Base-by-base conservation (phyloP, 1,139 yeast species). In the Candida glucosophila region DNA sequence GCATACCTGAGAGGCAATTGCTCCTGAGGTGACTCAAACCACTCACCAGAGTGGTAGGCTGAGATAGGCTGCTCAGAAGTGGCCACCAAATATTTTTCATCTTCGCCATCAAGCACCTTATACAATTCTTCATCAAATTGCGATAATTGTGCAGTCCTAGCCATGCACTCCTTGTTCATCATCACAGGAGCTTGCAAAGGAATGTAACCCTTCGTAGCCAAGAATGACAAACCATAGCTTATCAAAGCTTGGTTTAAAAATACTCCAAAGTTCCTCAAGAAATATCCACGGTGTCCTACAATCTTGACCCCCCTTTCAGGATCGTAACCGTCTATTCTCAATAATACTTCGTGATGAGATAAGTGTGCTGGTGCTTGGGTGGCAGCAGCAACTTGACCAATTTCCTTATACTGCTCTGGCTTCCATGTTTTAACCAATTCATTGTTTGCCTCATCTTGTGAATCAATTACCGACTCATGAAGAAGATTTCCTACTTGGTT, bases 121-220 rank as follows among this genome's bases (percentile, higher is more conserved):
- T 90, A 90, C 46, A 90, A 71, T 59, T 90, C 98, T 66, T 90
- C 98, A 55, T 90, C 99, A 47, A 92, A 90, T 53, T 92, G 92
- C 18, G 96, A 86, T 53, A 90, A 75, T 64, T 90, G 98, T 4
- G 98, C 99, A 37, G 99, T 90, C 63, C 85, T 88, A 41, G 98
- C 97, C 99, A 90, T 90, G 32, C 85, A 94, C 32, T 90, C 98
- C 66, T 90, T 90, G 74, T 92, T 92, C 96, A 92, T 86, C 98
- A 90, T 88, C 26, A 90, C 96, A 31, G 99, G 99, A 10, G 98
- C 95, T 67, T 90, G 98, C 57, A 90, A 70, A 35, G 97, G 95
- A 31, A 70, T 69, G 68, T 86, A 90, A 32, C 77, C 90, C 43
- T 79, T 74, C 49, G 73, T 67, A 40, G 85, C 73, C 54, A 90